phyloP scores from a whole-genome alignment of 805 yeast genomes.

The Candida xiaguanensis region DNA sequence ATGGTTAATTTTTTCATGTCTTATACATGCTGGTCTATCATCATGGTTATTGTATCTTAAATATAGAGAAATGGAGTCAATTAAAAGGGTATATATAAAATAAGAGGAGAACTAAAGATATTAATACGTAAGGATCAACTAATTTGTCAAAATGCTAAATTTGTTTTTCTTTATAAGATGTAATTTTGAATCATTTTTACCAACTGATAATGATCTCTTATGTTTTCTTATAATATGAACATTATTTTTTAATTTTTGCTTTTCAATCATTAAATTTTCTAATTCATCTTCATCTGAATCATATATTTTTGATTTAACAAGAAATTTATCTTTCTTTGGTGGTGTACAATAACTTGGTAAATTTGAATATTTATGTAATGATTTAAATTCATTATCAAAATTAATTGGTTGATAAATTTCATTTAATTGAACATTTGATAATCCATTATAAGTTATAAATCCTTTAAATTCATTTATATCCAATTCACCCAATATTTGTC shows the following conservation, averaged over 20 bases:
- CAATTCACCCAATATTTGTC: conserved; percentile 27
- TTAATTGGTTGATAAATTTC: conserved; percentile 30
- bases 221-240: conserved; percentile 14
- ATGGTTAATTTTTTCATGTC: too few species aligned
- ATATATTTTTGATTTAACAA: conserved; percentile 5
- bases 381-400: conserved; percentile 24
- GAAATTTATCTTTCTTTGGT: conserved; percentile 17
- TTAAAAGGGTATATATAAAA: not conserved
- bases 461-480: conserved; percentile 30
- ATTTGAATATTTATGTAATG: conserved; percentile 27
- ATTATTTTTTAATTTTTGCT: not conserved
- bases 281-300: conserved; percentile 11
- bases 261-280: conserved; percentile 9
- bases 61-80: too few species aligned
- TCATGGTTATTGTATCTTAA: too few species aligned
- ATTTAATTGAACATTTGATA: conserved; percentile 15
- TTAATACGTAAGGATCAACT: not conserved
- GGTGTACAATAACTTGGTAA: conserved; percentile 36
- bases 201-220: conserved; percentile 36
- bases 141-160: conserved; percentile 22
- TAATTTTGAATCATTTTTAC: conserved; percentile 33
- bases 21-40: too few species aligned
- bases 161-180: conserved; percentile 30
- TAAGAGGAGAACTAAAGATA: not conserved
- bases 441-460: conserved; percentile 12